Evolutionary conservation across 768 basidiomycete genomes (phyloP).

Genomic region (Serendipita sp.): DNA sequence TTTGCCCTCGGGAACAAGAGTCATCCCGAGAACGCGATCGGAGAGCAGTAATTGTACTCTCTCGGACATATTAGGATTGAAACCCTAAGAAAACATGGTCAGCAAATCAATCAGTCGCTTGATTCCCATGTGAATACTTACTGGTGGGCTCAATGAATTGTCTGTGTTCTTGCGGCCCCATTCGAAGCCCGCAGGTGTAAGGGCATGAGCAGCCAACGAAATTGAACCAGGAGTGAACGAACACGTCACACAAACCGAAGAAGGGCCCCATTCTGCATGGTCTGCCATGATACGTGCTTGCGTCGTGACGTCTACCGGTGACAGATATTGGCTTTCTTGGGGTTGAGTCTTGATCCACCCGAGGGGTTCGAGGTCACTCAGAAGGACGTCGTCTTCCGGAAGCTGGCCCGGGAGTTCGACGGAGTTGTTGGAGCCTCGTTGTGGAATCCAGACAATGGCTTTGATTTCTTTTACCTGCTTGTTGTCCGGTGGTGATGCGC

Average conservation of each 20-base stretch:
- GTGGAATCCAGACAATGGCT: constrained; percentile 94
- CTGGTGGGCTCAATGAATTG: constrained; percentile 63
- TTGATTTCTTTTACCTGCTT: constrained; percentile 98
- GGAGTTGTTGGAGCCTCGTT: constrained; percentile 86
- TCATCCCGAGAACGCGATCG: constrained; percentile 92
- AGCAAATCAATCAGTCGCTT: not conserved
- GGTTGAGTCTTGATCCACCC: constrained; percentile 98
- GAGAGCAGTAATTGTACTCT: constrained; percentile 77
- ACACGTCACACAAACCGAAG: constrained; percentile 81
- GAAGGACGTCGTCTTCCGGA: constrained; percentile 85
- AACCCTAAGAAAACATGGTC: constrained; percentile 35
- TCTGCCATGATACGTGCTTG: constrained; percentile 96
- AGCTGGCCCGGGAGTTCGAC: constrained; percentile 81
- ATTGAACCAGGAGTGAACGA: constrained; percentile 98
- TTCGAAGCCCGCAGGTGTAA: constrained; percentile 87
- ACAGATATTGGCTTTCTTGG: constrained; percentile 78
- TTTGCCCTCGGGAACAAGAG: constrained; percentile 80
- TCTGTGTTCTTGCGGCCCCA: constrained; percentile 94
- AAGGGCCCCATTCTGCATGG: constrained; percentile 87
- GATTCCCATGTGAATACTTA: constrained; percentile 16
- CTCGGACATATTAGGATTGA: constrained; percentile 98
- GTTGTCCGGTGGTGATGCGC: constrained; percentile 85
- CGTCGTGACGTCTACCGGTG: constrained; percentile 81
- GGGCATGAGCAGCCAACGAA: constrained; percentile 79
- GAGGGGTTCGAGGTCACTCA: constrained; percentile 87